Evolutionary conservation across 306 rosid species (phyloP), one percentile per base, ranked within the genome.

Genomic region (Cajanus cajan): DNA sequence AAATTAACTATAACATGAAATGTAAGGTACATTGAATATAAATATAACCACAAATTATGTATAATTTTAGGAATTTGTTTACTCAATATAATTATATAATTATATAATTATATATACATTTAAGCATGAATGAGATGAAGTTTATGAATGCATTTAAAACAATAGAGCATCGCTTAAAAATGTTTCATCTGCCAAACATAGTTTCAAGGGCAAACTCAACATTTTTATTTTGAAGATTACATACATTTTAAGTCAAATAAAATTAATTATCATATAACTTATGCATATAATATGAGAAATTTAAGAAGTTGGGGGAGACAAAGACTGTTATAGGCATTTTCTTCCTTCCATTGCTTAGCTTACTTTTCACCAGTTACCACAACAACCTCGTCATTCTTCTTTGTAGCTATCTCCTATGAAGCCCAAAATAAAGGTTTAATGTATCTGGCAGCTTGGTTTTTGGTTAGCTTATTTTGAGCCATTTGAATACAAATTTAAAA

Each of bases 381-480:
- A 24, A 37, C 0, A 9, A 6, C 22, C 55, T 19, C 8, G 43
- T 69, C 22, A 12, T 41, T 65, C 52, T 55, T 75, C 14, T 24
- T 57, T 58, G 11, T 51, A 16, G 31, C 11, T 6, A 58, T 68
- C 70, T n/a, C 37, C 16, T 64, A 10, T 70, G 59, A 54, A 68
- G 8, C 22, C 50, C 13, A 31, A 44, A 71, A 48, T 45, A 22
- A 10, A 34, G 63, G 73, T 48, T 18, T 34, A 8, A 21, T 34
- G n/a, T n/a, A 18, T 24, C 7, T 14, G 79, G 25, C 58, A 68
- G 28, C 25, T 62, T 71, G 31, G 44, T 70, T 15, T 62, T 63
- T 66, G 9, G 12, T 63, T 64, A 82, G 39, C 34, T 74, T 41
- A 74, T 74, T 69, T 73, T n/a, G n/a, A n/a, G n/a, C n/a, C n/a